Conservation (phyloP, 2,329 filamentous ascomycete species). For the Aspergillus novofumigatus region DNA sequence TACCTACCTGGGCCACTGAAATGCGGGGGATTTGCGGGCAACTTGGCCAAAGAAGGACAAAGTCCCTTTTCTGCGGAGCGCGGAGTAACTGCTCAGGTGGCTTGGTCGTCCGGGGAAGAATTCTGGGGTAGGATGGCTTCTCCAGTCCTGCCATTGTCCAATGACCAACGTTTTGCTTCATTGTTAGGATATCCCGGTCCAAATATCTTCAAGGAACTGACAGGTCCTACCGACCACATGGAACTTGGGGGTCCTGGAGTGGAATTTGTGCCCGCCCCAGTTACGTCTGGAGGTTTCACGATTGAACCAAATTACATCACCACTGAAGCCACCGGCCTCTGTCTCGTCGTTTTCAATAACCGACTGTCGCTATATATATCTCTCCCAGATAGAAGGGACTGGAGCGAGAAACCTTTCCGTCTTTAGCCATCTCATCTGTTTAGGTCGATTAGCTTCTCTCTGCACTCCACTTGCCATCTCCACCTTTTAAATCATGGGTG, state of each 20-base stretch:
- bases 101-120: neutral
- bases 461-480: neutral
- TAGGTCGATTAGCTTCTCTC: neutral
- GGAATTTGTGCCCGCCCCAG: neutral
- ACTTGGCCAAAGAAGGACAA: too few species aligned
- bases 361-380: neutral
- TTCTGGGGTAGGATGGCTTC: neutral
- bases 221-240: neutral
- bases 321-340: neutral
- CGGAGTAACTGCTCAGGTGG: neutral
- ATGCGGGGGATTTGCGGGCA: too few species aligned
- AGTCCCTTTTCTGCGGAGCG: neutral
- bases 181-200: neutral
- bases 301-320: neutral
- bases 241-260: neutral
- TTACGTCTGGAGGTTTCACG: neutral
- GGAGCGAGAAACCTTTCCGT: neutral
- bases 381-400: neutral
- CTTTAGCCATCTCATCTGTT: neutral
- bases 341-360: neutral
- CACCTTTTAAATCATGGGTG: neutral
- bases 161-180: neutral
- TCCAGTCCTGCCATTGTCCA: neutral
- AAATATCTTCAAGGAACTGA: neutral
- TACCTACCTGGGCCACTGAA: too few species aligned